Conservation (phyloP, 768 basidiomycete species). For the Tricholoma bakamatsutake region DNA sequence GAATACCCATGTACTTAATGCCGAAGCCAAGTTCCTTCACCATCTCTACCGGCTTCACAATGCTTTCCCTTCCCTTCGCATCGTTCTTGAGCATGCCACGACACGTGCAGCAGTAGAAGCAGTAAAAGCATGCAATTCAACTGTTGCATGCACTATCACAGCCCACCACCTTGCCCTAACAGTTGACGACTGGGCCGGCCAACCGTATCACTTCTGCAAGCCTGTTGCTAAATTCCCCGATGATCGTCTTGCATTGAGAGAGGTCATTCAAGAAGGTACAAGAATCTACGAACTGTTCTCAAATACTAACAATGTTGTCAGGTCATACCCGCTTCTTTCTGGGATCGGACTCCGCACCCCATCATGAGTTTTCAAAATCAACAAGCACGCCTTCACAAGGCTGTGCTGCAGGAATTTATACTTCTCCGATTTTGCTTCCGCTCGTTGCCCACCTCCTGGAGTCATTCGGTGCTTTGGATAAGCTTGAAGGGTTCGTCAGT, state of each 20-base stretch:
- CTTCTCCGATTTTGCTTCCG: slow-evolving; percentile 87
- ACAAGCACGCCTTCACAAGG: slow-evolving; percentile 60
- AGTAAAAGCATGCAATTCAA: slow-evolving; percentile 71
- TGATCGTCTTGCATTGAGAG: slow-evolving; percentile 77
- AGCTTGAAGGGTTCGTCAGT: slow-evolving; percentile 76
- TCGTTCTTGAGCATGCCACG: slow-evolving; percentile 96
- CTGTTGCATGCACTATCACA: slow-evolving; percentile 94
- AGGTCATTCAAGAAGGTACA: slow-evolving; percentile 71
- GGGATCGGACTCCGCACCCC: slow-evolving; percentile 95
- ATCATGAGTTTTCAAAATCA: slow-evolving; percentile 64
- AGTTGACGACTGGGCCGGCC: slow-evolving; percentile 95
- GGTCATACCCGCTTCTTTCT: slow-evolving; percentile 96
- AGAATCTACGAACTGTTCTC: neutral
- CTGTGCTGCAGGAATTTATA: slow-evolving; percentile 97
- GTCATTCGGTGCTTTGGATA: slow-evolving; percentile 80
- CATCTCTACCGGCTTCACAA: slow-evolving; percentile 79
- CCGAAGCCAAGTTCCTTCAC: slow-evolving; percentile 83
- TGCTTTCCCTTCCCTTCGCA: slow-evolving; percentile 83
- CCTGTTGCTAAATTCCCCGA: slow-evolving; percentile 96
- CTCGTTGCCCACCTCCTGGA: slow-evolving; percentile 86
- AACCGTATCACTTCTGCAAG: slow-evolving; percentile 95
- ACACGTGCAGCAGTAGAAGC: slow-evolving; percentile 86
- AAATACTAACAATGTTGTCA: slow-evolving; percentile 17
- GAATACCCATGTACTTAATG: slow-evolving; percentile 92
- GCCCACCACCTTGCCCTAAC: slow-evolving; percentile 93